Evolutionary conservation across 139 green algal genomes (phyloP), one percentile per base, ranked within the genome.

Genomic region (Picochlorum sp.): DNA sequence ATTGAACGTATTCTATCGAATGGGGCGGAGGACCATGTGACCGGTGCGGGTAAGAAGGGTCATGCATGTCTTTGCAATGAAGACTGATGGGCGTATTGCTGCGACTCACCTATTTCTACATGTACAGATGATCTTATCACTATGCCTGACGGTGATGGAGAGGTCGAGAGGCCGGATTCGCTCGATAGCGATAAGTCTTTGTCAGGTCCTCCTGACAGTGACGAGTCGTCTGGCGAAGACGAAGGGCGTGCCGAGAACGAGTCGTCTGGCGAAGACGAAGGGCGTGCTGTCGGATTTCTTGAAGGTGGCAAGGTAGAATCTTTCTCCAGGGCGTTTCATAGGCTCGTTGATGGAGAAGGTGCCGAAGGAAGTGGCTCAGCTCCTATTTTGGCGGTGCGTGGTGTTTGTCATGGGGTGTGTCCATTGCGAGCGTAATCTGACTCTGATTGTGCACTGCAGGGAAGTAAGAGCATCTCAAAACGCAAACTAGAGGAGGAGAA

Each of bases 261-360:
- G 58, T 69, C 60, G 50, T 45, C 47, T 54, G 47, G n/a, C 18
- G 47, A 54, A 16, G 49, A 56, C 5, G 49, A 56, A 23, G 51
- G 45, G 38, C 34, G 10, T 23, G 16, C 11, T 15, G 58, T 18
- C 4, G 74, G 66, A 2, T 87, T 87, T 21, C 45, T 76, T 23
- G 57, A 78, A 61, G 85, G 81, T 1, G 71, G 44, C 23, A 88
- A 91, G 73, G 73, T 66, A 3, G 77, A 70, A 14, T 83, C 80
- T 0, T 89, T 92, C 54, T 80, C 86, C n/a, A 79, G 81, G 30
- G 84, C 84, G 0, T 92, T 92, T 72, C 62, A 46, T 8, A 86
- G 84, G 64, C 78, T 90, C 57, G 62, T 91, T 18, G 68, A 64
- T 6, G 0, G 13, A 6, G 51, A 41, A 23, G 30, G 32, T 11